Conservation (phyloP, 2,329 filamentous ascomycete genomes). For the Nemania abortiva region DNA sequence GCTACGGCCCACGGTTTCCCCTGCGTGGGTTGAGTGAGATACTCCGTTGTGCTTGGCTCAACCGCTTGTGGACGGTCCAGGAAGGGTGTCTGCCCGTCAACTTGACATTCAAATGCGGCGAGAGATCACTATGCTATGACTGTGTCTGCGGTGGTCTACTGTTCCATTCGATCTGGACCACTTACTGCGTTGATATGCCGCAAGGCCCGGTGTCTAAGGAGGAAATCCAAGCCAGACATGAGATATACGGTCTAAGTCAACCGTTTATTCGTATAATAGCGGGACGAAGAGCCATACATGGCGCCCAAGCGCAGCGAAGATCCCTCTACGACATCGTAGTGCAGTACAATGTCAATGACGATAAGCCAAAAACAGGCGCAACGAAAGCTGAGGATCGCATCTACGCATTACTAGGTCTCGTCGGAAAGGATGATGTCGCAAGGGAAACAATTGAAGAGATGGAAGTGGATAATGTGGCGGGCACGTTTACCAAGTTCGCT, state of each 20-base stretch:
- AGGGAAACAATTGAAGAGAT: conserved; percentile 28
- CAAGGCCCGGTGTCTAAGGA: conserved; percentile 24
- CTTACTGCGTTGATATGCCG: conserved; percentile 44
- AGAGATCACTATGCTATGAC: conserved; percentile 34
- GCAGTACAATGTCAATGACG: conserved; percentile 50
- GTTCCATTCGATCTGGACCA: conserved; percentile 51
- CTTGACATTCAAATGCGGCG: conserved; percentile 36
- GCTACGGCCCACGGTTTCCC: conserved; percentile 45
- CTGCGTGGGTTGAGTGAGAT: conserved; percentile 47
- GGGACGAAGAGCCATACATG: conserved; percentile 51
- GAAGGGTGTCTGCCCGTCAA: conserved; percentile 44
- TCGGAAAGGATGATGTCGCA: conserved; percentile 40
- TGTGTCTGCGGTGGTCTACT: conserved; percentile 40
- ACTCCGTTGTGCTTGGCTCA: conserved; percentile 49
- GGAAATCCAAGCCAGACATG: conserved; percentile 39
- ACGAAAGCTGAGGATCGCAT: conserved; percentile 50
- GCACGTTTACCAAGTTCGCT: conserved; percentile 35
- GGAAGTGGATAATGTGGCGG: conserved; percentile 28
- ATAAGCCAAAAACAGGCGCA: conserved; percentile 44
- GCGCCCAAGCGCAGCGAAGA: conserved; percentile 20
- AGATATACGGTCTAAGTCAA: conserved; percentile 42
- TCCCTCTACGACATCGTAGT: conserved; percentile 48
- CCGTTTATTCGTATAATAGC: conserved; percentile 47
- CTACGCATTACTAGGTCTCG: conserved; percentile 51
- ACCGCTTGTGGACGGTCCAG: conserved; percentile 54